phyloP scores from a whole-genome alignment of 495 filamentous ascomycete genomes.

The Penicillium pancosmium region DNA sequence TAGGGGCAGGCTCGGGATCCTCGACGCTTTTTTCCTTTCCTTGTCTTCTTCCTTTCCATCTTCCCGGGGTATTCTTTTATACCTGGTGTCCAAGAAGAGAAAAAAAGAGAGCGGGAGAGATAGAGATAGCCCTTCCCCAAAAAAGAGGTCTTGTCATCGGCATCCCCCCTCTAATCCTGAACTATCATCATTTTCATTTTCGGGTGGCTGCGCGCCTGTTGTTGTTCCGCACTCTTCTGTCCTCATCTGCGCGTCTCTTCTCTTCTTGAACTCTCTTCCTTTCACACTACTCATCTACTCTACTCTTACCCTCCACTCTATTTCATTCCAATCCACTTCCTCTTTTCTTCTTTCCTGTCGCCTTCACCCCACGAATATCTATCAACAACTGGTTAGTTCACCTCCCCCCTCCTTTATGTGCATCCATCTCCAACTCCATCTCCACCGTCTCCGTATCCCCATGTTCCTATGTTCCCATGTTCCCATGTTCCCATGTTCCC shows the following conservation, averaged over 20 bases:
- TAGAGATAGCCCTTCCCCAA: too few relatives aligned
- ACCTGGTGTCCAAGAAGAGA: neutral
- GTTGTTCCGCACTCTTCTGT: constrained; percentile 20
- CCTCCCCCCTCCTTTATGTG: too few relatives aligned
- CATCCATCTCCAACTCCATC: too few relatives aligned
- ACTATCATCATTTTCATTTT: constrained; percentile 12
- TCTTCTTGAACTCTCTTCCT: constrained; percentile 9
- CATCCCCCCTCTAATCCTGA: constrained; percentile 14
- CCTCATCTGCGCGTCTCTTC: constrained; percentile 11
- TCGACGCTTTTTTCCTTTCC: constrained; percentile 36
- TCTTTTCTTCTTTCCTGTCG: neutral
- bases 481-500: too few relatives aligned
- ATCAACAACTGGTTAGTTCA: too few relatives aligned
- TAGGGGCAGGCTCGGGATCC: constrained; percentile 49
- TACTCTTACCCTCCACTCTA: constrained; percentile 9
- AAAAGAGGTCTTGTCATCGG: neutral
- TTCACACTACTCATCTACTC: neutral
- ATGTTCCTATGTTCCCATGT: too few relatives aligned
- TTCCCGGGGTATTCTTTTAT: constrained; percentile 21
- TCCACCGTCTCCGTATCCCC: too few relatives aligned
- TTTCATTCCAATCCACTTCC: constrained; percentile 1
- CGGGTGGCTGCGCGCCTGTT: constrained; percentile 21
- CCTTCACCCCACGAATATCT: neutral
- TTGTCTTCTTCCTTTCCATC: constrained; percentile 22
- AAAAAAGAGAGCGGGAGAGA: too few relatives aligned